phyloP scores from a whole-genome alignment of 805 yeast species.

The Yamadazyma olivae region DNA sequence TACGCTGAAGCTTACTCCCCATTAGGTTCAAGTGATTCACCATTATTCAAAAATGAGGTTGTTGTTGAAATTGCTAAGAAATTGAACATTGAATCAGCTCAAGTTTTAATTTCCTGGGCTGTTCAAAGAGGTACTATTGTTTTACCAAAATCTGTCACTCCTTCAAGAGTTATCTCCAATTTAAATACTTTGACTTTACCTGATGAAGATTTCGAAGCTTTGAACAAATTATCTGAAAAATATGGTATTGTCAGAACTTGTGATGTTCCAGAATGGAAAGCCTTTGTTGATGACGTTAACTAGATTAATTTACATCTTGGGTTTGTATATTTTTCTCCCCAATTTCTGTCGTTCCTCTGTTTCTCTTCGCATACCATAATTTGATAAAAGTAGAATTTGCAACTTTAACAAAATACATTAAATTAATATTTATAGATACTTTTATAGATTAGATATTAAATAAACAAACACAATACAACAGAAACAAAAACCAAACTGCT shows the following conservation, averaged over 20 bases:
- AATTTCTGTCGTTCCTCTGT: neutral
- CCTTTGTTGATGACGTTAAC: conserved; percentile 12
- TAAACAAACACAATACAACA: too few relatives aligned
- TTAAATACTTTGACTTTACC: conserved; percentile 32
- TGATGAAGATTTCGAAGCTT: conserved; percentile 33
- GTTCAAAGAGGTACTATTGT: conserved; percentile 36
- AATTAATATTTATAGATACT: too few relatives aligned
- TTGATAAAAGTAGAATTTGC: too few relatives aligned
- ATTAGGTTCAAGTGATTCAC: conserved; percentile 42
- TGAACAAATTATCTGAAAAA: conserved; percentile 27
- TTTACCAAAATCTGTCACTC: conserved; percentile 38
- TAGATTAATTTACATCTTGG: neutral
- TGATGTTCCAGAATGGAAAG: conserved; percentile 14
- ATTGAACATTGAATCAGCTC: conserved; percentile 30
- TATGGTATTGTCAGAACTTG: conserved; percentile 35
- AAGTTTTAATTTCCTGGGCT: conserved; percentile 38
- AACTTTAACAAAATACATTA: too few relatives aligned
- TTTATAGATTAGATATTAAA: too few relatives aligned
- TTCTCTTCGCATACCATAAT: too few relatives aligned
- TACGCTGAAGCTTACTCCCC: conserved; percentile 83
- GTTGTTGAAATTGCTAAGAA: conserved; percentile 27
- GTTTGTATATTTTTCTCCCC: neutral
- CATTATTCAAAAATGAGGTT: conserved; percentile 30
- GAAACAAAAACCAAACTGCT: too few relatives aligned
- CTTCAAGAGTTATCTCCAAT: conserved; percentile 34